Percentiles rank a stretch among this genome's conserved stretches.
phyloP scores from a whole-genome alignment of 805 yeast species.

The Candida manassasensis region DNA sequence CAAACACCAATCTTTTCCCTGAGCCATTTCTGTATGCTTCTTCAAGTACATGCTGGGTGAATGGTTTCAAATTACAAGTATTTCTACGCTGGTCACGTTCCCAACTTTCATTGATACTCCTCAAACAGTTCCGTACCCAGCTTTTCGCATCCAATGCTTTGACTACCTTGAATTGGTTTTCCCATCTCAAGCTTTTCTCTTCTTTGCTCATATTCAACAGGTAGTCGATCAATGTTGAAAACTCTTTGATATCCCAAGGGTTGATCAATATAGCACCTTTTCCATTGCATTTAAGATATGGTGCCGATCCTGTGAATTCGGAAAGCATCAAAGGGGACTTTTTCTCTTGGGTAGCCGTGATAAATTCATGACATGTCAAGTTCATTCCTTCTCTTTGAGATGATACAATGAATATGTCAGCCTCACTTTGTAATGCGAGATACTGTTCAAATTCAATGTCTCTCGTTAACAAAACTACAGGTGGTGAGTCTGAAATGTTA shows the following conservation, averaged over 20 bases:
- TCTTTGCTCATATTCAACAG: slow-evolving; percentile 62
- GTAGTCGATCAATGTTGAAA: slow-evolving; percentile 56
- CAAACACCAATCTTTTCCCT: slow-evolving; percentile 41
- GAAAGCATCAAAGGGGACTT: slow-evolving; percentile 82
- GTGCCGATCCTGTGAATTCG: slow-evolving; percentile 93
- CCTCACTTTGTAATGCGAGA: slow-evolving; percentile 77
- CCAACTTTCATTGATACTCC: slow-evolving; percentile 46
- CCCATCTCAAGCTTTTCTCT: slow-evolving; percentile 65
- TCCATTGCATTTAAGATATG: slow-evolving; percentile 49
- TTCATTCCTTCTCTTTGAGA: slow-evolving; percentile 97
- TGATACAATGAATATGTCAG: slow-evolving; percentile 82
- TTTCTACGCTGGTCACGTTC: slow-evolving; percentile 23
- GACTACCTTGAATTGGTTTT: slow-evolving; percentile 53
- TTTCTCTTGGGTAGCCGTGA: slow-evolving; percentile 64
- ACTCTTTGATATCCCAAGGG: slow-evolving; percentile 80
- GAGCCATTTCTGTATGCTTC: slow-evolving; percentile 21
- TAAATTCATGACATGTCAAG: slow-evolving; percentile 90
- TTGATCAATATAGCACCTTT: slow-evolving; percentile 74
- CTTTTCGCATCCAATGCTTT: slow-evolving; percentile 61
- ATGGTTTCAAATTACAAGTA: slow-evolving; percentile 21
- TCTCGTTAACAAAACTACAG: slow-evolving; percentile 82
- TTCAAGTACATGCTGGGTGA: slow-evolving; percentile 30
- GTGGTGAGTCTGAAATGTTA: slow-evolving; percentile 69
- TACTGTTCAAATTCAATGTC: slow-evolving; percentile 89
- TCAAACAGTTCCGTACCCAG: slow-evolving; percentile 65